Conservation (phyloP, 495 filamentous ascomycete genomes). For the Coniosporium apollinis region DNA sequence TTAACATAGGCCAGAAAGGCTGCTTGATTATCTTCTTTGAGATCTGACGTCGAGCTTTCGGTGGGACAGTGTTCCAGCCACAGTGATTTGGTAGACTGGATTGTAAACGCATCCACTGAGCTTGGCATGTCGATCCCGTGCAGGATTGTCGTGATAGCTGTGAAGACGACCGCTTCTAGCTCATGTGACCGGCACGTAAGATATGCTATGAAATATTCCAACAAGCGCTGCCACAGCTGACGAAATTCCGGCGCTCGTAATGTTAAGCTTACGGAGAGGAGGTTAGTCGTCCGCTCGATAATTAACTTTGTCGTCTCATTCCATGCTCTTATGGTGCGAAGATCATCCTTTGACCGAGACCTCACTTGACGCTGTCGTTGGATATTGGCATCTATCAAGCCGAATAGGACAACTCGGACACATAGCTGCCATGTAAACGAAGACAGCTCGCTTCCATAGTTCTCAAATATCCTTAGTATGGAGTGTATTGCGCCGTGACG, state of each 20-base stretch:
- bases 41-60: slow-evolving; percentile 22
- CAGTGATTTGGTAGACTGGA: neutral
- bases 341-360: slow-evolving; percentile 10
- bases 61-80: slow-evolving; percentile 13
- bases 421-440: slow-evolving; percentile 72
- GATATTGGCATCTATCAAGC: slow-evolving; percentile 40
- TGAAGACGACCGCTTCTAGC: slow-evolving; percentile 17
- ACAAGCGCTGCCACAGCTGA: slow-evolving; percentile 13
- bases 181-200: slow-evolving; percentile 15
- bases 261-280: slow-evolving; percentile 30
- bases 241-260: slow-evolving; percentile 7
- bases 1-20: slow-evolving; percentile 64
- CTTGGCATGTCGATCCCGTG: slow-evolving; percentile 5
- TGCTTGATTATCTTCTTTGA: slow-evolving; percentile 46
- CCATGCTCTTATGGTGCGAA: slow-evolving; percentile 34
- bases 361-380: slow-evolving; percentile 8
- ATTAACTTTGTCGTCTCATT: slow-evolving; percentile 62
- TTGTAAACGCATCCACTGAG: neutral
- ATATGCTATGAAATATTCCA: slow-evolving; percentile 6
- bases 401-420: slow-evolving; percentile 61
- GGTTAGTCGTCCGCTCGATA: slow-evolving; percentile 46
- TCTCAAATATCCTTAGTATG: slow-evolving; percentile 78
- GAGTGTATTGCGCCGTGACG: slow-evolving; percentile 89
- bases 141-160: slow-evolving; percentile 13
- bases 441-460: slow-evolving; percentile 64